Conservation (phyloP, 1,284 basidiomycete genomes). For the Malassezia cuniculi region DNA sequence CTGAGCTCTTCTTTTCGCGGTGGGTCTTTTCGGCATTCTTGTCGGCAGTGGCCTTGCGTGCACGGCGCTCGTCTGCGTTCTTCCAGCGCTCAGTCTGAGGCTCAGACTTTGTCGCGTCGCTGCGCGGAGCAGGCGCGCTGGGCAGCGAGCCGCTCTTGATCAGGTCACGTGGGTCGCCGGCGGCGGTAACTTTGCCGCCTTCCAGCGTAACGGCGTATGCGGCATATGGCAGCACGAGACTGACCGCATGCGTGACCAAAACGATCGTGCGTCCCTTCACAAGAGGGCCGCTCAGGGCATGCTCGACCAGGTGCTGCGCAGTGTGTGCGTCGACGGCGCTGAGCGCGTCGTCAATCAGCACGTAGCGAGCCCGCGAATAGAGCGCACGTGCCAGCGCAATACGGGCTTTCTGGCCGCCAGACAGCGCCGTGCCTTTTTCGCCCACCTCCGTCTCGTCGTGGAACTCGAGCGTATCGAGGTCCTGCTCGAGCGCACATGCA, state of each 20-base stretch:
- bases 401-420: conserved; percentile 88
- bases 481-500: conserved; percentile 65
- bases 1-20: conserved; percentile 27
- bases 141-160: conserved; percentile 32
- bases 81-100: conserved; percentile 25
- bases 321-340: conserved; percentile 82
- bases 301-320: conserved; percentile 59
- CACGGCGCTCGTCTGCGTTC: conserved; percentile 16
- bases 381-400: conserved; percentile 63
- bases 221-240: conserved; percentile 58
- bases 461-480: conserved; percentile 81
- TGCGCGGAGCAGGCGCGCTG: conserved; percentile 22
- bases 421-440: conserved; percentile 57
- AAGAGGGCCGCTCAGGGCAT: conserved; percentile 57
- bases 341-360: conserved; percentile 80
- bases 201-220: conserved; percentile 61
- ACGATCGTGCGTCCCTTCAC: conserved; percentile 59
- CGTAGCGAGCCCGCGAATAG: conserved; percentile 72
- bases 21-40: conserved; percentile 38
- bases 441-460: conserved; percentile 85
- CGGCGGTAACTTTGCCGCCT: conserved; percentile 59
- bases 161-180: conserved; percentile 51
- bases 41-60: conserved; percentile 16
- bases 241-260: conserved; percentile 74
- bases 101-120: conserved; percentile 28